Evolutionary conservation across 2,329 filamentous ascomycete species (phyloP).

Genomic region (Fusarium sacchari): DNA sequence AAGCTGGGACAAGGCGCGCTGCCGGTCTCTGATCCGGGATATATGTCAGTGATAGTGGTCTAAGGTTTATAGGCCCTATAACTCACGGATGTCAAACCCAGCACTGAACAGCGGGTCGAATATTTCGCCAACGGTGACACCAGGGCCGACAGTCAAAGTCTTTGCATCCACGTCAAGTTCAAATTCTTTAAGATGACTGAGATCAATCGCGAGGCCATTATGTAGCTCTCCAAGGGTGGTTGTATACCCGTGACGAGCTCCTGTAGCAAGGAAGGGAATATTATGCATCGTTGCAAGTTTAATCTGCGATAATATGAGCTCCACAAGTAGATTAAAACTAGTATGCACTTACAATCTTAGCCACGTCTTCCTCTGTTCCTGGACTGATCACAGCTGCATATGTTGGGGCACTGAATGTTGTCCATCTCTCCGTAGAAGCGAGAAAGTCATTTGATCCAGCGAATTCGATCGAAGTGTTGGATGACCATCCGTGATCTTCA

Average conservation of each 20-base stretch:
- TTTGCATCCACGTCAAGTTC: neutral
- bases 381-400: neutral
- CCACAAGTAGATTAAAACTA: fast-evolving
- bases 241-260: neutral
- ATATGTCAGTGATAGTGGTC: fast-evolving
- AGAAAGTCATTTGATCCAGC: neutral
- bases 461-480: neutral
- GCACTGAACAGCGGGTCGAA: fast-evolving
- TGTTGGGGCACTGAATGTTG: neutral
- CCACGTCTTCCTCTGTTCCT: fast-evolving
- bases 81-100: neutral
- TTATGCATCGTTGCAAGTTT: neutral
- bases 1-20: neutral
- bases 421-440: neutral
- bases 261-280: neutral
- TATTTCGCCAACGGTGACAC: neutral
- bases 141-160: neutral
- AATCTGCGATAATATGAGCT: fast-evolving
- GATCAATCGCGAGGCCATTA: neutral
- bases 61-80: fast-evolving
- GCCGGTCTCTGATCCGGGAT: neutral
- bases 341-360: neutral
- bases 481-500: neutral
- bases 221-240: fast-evolving
- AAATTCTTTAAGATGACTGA: neutral